Evolutionary conservation across 2,329 filamentous ascomycete species (phyloP).

Genomic region (Zasmidium angulare): DNA sequence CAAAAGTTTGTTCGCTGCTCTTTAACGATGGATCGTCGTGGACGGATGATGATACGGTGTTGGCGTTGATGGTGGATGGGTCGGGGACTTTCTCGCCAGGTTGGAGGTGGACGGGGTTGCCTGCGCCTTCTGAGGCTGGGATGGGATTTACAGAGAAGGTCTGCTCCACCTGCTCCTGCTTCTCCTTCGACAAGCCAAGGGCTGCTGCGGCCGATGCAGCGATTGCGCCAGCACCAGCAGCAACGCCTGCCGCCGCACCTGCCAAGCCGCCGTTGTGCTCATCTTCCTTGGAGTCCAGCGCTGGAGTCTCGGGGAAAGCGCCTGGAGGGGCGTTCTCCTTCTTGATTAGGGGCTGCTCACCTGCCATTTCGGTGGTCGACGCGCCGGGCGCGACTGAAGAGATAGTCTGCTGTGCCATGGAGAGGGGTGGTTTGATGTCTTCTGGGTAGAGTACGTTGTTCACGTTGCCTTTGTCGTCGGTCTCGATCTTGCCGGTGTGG

Average conservation of each 20-base stretch:
- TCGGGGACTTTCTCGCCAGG: conserved; percentile 83
- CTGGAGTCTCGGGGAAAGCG: conserved; percentile 71
- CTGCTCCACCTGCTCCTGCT: conserved; percentile 19
- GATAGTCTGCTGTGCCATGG: conserved; percentile 47
- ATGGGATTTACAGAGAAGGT: conserved; percentile 60
- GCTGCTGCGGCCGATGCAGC: conserved; percentile 9
- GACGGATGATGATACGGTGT: conserved; percentile 66
- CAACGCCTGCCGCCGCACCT: conserved; percentile 4
- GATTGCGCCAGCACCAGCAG: conserved; percentile 11
- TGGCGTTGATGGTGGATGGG: conserved; percentile 60
- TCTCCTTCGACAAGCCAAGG: conserved; percentile 6
- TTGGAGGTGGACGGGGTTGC: conserved; percentile 76
- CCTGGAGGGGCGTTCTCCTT: conserved; percentile 54
- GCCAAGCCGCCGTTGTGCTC: conserved; percentile 27
- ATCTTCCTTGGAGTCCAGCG: conserved; percentile 30
- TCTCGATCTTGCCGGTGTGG: conserved; percentile 75
- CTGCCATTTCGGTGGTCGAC: conserved; percentile 70
- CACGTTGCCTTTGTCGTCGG: conserved; percentile 77
- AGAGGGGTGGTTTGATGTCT: conserved; percentile 60
- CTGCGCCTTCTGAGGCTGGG: conserved; percentile 56
- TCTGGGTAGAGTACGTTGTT: conserved; percentile 88
- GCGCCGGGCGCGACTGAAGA: conserved; percentile 69
- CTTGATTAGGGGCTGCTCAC: conserved; percentile 60
- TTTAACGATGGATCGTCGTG: conserved; percentile 66
- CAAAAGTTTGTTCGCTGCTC: conserved; percentile 39